Base-by-base conservation (phyloP, 495 filamentous ascomycete species). In the Neurospora sp. region DNA sequence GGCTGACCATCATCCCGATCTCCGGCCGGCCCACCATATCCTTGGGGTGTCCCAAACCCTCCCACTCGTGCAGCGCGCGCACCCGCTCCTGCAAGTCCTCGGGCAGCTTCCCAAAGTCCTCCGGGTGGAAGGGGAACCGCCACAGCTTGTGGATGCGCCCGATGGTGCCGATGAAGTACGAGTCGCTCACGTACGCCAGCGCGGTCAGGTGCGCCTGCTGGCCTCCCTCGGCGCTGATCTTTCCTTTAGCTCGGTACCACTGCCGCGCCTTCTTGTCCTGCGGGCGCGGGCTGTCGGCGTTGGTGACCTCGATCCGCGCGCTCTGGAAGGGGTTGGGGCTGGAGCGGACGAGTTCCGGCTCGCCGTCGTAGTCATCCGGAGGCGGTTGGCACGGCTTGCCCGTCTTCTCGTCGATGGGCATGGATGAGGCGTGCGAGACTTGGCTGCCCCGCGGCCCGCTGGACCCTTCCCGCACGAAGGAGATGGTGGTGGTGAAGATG, bases 401-500 rank as follows among this genome's bases (percentile, higher is more conserved):
- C 53, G 53, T 65, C 70, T 73, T 71, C 2, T 83, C 79, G 22
- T 78, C 85, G 5, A 78, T 76, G 0, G 91, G 90, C 82, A 94
- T 85, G 22, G 84, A 81, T 27, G 83, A 81, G 0, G 85, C 85
- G 81, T 94, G 92, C 73, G 87, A 80, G 27, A 94, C 81, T 70
- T 82, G 85, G 75, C 84, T 83, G 75, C 86, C 82, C 12, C 72
- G 39, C 3, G 70, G 71, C 6, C 91, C 92, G 37, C 89, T 90
- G 75, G 88, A 89, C 71, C 88, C 88, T 68, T 92, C 89, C 22
- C 88, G 84, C 77, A 91, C 91, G 79, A 99, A 99, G 71, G 91
- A 94, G 81, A 95, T 87, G 6, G 95, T 99, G 3, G 93, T 94
- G 44, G 95, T 97, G 85, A 98, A 97, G 81, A 99, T 98, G 71